Percentiles rank a stretch among this genome's conserved stretches.
Conservation (phyloP, 768 basidiomycete species). For the Russula abietina region DNA sequence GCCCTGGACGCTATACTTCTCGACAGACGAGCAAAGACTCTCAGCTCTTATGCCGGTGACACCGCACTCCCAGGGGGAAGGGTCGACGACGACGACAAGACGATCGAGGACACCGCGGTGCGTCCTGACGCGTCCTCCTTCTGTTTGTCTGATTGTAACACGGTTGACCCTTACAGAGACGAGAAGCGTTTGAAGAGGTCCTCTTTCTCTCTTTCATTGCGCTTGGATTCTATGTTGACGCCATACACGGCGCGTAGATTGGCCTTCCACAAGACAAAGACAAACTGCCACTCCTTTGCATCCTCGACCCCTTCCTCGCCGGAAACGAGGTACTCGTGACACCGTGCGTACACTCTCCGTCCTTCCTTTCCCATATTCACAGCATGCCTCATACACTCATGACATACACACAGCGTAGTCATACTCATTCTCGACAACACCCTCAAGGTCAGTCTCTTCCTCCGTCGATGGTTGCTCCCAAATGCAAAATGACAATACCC, state of each 20-base stretch:
- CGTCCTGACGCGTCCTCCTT: too few species aligned
- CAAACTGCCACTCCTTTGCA: constrained; percentile 72
- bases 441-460: constrained; percentile 48
- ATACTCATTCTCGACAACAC: too few species aligned
- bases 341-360: too few species aligned
- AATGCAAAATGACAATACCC: too few species aligned
- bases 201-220: constrained; percentile 1
- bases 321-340: too few species aligned
- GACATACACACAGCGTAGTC: constrained; percentile 56
- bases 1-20: background rate
- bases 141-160: too few species aligned
- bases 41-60: constrained; percentile 79
- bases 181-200: constrained; percentile 91
- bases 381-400: background rate
- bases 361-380: background rate
- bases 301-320: too few species aligned
- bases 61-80: constrained; percentile 87
- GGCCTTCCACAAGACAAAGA: constrained; percentile 68
- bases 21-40: constrained; percentile 62
- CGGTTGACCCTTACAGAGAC: constrained; percentile 60
- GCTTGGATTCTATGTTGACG: background rate
- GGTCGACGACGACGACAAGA: constrained; percentile 61
- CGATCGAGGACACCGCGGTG: too few species aligned
- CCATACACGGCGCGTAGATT: constrained; percentile 43
- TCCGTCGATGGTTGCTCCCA: background rate